Percentiles rank a stretch among this genome's conserved stretches.
Conservation (phyloP, 345 rosid species). For the Pistacia integerrima region DNA sequence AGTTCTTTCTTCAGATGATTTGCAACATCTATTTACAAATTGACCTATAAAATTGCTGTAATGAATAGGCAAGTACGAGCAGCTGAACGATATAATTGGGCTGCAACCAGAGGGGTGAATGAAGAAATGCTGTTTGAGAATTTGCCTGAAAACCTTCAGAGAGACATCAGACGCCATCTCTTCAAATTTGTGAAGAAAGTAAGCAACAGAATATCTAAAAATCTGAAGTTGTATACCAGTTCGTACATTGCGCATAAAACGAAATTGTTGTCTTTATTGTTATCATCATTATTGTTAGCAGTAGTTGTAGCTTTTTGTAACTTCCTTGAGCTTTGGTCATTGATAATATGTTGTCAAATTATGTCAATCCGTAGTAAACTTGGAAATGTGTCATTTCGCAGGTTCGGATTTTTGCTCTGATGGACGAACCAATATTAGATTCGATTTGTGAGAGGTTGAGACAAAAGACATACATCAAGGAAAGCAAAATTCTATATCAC, state of each 20-base stretch:
- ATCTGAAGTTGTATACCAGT: no score
- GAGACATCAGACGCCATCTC: conserved; percentile 88
- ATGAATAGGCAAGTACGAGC: conserved; percentile 64
- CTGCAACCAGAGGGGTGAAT: conserved; percentile 88
- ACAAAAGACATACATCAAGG: conserved; percentile 67
- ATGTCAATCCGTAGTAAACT: not conserved
- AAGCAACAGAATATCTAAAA: conserved; percentile 17
- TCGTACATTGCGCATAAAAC: no score
- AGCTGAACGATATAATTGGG: conserved; percentile 88
- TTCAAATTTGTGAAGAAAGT: conserved; percentile 79
- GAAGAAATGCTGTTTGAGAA: conserved; percentile 69
- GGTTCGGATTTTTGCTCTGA: conserved; percentile 72
- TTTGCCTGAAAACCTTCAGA: conserved; percentile 88
- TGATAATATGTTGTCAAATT: not conserved
- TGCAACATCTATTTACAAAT: not conserved
- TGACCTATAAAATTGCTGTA: conserved; percentile 19
- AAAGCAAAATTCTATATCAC: conserved; percentile 56
- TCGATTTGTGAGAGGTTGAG: conserved; percentile 71
- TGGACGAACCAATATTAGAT: conserved; percentile 76
- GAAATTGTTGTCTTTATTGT: not conserved
- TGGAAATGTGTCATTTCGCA: conserved; percentile 27
- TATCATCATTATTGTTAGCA: not conserved
- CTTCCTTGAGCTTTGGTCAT: not conserved
- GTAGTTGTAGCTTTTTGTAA: no score
- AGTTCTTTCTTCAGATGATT: not conserved